These are phyloP conservation scores for Parietaria judaica DNA, from an alignment of 306 rosid species.

Conservation along the genomic window DNA sequence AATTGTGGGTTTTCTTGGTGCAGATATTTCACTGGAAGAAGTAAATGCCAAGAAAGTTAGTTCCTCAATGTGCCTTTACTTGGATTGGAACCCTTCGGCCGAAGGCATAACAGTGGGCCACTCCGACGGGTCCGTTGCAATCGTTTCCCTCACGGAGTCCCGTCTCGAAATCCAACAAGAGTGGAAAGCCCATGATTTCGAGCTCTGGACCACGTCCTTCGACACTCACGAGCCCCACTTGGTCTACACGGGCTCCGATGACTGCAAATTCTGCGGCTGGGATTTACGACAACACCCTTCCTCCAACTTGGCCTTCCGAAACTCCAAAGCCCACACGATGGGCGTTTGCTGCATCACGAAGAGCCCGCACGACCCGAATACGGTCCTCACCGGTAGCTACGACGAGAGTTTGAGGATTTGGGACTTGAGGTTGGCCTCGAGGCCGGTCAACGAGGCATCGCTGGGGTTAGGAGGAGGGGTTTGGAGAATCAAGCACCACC, in stretches of 20 bases:
- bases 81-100: slow-evolving; percentile 79
- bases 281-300: slow-evolving; percentile 58
- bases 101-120: slow-evolving; percentile 63
- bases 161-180: slow-evolving; percentile 40
- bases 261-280: slow-evolving; percentile 82
- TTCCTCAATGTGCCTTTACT: slow-evolving; percentile 66
- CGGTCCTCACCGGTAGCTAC: slow-evolving; percentile 64
- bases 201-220: slow-evolving; percentile 75
- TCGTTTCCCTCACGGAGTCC: slow-evolving; percentile 55
- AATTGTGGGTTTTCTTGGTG: slow-evolving; percentile 16
- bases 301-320: slow-evolving; percentile 56
- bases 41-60: slow-evolving; percentile 43
- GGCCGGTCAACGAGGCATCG: slow-evolving; percentile 57
- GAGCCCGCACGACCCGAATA: slow-evolving; percentile 48
- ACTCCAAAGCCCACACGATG: slow-evolving; percentile 69
- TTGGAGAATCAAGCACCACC: slow-evolving; percentile 86
- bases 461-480: slow-evolving; percentile 81
- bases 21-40: slow-evolving; percentile 49
- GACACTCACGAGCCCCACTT: slow-evolving; percentile 73
- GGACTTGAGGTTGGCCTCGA: slow-evolving; percentile 74
- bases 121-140: slow-evolving; percentile 63
- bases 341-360: slow-evolving; percentile 77
- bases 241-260: slow-evolving; percentile 80
- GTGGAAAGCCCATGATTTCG: slow-evolving; percentile 93
- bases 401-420: slow-evolving; percentile 73